Percentiles rank a stretch among this genome's conserved stretches.
Conservation (phyloP, 2,329 filamentous ascomycete species). For the Cucurbitaria berberidis region DNA sequence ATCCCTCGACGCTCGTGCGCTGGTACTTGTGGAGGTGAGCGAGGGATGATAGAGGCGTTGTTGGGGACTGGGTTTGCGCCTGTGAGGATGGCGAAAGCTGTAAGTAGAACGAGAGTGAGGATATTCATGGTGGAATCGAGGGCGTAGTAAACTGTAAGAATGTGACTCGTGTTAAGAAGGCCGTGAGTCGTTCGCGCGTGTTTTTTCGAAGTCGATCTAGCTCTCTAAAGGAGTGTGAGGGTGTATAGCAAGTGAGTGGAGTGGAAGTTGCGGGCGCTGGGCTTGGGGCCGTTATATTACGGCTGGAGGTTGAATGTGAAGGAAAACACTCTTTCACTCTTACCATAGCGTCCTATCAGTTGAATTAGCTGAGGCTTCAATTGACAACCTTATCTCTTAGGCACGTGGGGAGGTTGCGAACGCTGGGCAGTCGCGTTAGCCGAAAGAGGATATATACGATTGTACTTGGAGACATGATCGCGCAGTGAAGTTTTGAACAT, state of each 20-base stretch:
- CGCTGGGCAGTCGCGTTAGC: no score
- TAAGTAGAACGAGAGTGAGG: neutral
- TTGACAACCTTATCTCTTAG: no score
- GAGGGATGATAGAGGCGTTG: neutral
- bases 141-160: neutral
- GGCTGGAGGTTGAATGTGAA: neutral
- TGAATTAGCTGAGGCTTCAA: neutral
- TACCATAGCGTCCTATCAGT: neutral
- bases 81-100: neutral
- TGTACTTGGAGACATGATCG: no score
- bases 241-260: neutral
- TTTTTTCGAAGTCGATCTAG: neutral
- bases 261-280: neutral
- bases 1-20: slow-evolving; percentile 60
- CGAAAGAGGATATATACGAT: no score
- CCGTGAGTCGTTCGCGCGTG: no score
- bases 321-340: neutral
- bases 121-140: neutral
- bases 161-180: neutral
- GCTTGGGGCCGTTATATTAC: neutral
- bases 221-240: no score
- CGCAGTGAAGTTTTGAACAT: no score
- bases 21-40: slow-evolving; percentile 47
- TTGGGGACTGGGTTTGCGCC: neutral
- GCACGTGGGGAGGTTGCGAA: no score